Evolutionary conservation across 331 rosid species (phyloP).

Genomic region (Prunus yedoensis): DNA sequence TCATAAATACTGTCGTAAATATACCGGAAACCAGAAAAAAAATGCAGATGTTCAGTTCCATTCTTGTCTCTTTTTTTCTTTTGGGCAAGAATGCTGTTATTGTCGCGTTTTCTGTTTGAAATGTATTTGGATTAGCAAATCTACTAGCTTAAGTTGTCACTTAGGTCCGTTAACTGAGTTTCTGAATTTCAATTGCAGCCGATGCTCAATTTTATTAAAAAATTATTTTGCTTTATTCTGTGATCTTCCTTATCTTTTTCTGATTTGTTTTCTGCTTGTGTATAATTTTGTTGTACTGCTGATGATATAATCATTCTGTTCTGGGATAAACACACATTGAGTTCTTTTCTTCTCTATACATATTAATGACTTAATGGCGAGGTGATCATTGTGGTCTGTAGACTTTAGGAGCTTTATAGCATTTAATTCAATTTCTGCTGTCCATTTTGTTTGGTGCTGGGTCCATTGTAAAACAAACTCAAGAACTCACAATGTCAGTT

Average conservation of each 20-base stretch:
- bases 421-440: neutral
- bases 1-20: neutral
- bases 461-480: neutral
- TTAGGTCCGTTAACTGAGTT: neutral
- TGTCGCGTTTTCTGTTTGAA: neutral
- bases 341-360: neutral
- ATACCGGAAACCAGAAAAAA: neutral
- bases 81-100: neutral
- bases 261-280: neutral
- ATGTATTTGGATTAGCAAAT: neutral
- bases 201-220: neutral
- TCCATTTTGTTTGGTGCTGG: conserved; percentile 2
- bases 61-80: neutral
- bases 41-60: neutral
- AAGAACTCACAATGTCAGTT: neutral
- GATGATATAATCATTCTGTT: neutral
- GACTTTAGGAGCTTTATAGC: neutral
- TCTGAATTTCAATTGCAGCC: neutral
- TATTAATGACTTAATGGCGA: neutral
- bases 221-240: neutral
- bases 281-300: neutral
- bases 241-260: neutral
- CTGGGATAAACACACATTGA: neutral
- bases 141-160: neutral
- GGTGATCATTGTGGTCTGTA: neutral